phyloP scores from a whole-genome alignment of 2,329 filamentous ascomycete genomes.

The Stagonosporopsis chrysanthemi region DNA sequence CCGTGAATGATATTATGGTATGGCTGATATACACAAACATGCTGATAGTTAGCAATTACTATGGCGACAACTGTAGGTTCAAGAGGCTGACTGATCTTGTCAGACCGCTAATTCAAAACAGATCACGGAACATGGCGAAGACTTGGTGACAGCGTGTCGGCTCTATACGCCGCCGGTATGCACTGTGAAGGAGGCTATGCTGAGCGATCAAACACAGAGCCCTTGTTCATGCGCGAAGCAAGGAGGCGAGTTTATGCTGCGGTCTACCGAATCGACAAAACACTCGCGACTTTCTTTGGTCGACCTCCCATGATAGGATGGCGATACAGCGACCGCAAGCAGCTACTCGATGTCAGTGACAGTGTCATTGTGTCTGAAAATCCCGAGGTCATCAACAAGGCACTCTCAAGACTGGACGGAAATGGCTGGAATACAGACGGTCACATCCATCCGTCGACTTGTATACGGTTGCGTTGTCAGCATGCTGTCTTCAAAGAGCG shows the following conservation, averaged over 20 bases:
- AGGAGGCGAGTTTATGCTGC: constrained; percentile 41
- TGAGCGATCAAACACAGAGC: constrained; percentile 29
- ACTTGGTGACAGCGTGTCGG: constrained; percentile 39
- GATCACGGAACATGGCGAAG: constrained; percentile 48
- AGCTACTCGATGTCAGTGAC: constrained; percentile 44
- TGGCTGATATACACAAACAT: constrained; percentile 44
- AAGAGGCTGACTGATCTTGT: not conserved
- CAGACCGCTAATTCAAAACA: constrained; percentile 20
- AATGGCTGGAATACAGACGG: constrained; percentile 45
- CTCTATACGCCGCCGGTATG: constrained; percentile 44
- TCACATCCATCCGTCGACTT: constrained; percentile 36
- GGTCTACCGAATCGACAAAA: constrained; percentile 45
- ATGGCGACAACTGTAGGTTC: constrained; percentile 46
- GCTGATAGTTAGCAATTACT: constrained; percentile 43
- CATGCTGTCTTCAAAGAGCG: constrained; percentile 42
- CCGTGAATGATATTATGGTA: constrained; percentile 48
- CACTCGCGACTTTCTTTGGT: constrained; percentile 45
- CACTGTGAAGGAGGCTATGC: constrained; percentile 43
- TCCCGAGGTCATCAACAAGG: constrained; percentile 31
- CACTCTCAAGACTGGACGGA: constrained; percentile 37
- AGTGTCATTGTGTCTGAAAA: constrained; percentile 36
- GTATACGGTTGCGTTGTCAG: constrained; percentile 38
- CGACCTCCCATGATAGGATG: constrained; percentile 47
- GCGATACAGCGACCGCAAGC: constrained; percentile 43
- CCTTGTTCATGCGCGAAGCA: constrained; percentile 43